Conservation (phyloP, 2,329 filamentous ascomycete species). For the Beauveria scarabaeidicola region DNA sequence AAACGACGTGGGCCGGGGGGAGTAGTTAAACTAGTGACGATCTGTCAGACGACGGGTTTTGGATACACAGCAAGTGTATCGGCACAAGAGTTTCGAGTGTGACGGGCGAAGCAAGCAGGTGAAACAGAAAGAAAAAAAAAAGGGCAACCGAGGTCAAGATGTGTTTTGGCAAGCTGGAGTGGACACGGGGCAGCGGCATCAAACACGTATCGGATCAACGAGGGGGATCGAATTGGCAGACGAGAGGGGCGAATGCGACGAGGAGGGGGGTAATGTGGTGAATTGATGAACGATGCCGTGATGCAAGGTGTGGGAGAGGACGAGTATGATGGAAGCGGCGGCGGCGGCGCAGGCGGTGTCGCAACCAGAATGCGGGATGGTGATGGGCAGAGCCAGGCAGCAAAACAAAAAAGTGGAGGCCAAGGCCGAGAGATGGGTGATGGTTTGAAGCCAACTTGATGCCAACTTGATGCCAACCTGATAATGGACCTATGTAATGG, state of each 20-base stretch:
- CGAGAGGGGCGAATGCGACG: neutral
- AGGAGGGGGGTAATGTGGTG: neutral
- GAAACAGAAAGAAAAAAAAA: neutral
- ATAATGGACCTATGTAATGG: too few species aligned
- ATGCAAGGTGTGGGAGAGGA: neutral
- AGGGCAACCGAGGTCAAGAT: neutral
- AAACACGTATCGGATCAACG: neutral
- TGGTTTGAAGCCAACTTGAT: too few species aligned
- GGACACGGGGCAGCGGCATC: neutral
- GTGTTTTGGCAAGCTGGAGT: neutral
- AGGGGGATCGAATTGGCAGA: neutral
- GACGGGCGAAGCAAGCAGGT: neutral
- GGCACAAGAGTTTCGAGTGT: conserved; percentile 4
- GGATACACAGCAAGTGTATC: neutral
- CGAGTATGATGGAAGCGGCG: too few species aligned
- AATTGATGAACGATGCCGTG: neutral
- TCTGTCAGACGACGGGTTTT: conserved; percentile 11
- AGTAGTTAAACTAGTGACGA: conserved; percentile 5
- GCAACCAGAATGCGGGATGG: neutral
- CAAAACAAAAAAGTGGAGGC: neutral
- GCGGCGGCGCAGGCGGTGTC: too few species aligned
- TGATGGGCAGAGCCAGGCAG: neutral
- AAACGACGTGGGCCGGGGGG: neutral
- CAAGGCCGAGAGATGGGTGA: neutral
- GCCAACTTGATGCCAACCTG: too few species aligned